Evolutionary conservation across 805 yeast species (phyloP), one percentile per base, ranked within the genome.

Genomic region (Sugiyamaella chiloensis): DNA sequence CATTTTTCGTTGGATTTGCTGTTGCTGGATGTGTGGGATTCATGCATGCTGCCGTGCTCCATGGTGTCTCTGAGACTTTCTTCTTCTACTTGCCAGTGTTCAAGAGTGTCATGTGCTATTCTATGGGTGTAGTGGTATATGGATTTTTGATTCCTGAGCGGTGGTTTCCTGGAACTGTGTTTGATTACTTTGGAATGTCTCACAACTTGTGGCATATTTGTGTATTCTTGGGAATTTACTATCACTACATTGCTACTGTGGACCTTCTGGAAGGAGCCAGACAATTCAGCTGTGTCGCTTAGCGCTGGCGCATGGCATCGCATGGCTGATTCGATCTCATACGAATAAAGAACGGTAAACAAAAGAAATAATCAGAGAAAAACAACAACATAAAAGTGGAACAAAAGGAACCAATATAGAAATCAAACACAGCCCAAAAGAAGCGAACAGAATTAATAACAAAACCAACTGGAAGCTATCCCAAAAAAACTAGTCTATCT

Each of bases 171-270:
- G 69, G 69, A 6, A 11, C 44, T 16, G 47, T 66, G 35, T 62
- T 69, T 51, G 71, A 69, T 55, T 66, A 65, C 55, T 56, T 69
- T 48, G 72, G 91, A 85, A 91, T 89, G 96, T 87, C 96, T 30
- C 99, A 91, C 65, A 90, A 89, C 60, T 71, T 91, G 24, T 91
- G 99, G 99, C 99, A 91, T 67, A 63, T 88, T 9, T 87, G 85
- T 61, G 99, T 93, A 24, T 76, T 93, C 14, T 73, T 85, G 21
- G 99, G 99, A 2, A 81, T 88, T n/a, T 65, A 85, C 35, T 95
- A 95, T 26, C 98, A 91, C 65, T 93, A 90, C 66, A 72, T 73
- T 47, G 91, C 95, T 11, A 71, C 88, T 31, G 69, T 87, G 52
- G 81, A 79, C 48, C 83, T 90, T 85, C 82, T 82, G 54, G 72